phyloP scores from a whole-genome alignment of 768 basidiomycete species.

The Agrocybe pediades region DNA sequence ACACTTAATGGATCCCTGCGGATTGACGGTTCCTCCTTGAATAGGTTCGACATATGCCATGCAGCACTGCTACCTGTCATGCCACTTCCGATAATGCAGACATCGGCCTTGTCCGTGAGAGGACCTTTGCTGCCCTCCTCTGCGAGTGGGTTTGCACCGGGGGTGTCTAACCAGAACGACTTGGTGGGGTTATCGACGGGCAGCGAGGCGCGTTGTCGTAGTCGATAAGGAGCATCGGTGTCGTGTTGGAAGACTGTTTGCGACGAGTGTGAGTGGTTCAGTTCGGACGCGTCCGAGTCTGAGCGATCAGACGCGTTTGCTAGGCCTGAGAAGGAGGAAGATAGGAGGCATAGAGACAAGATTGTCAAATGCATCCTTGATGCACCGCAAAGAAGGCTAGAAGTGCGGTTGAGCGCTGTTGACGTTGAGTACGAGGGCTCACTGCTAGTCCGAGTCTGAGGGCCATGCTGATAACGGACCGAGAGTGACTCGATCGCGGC shows the following conservation, averaged over 20 bases:
- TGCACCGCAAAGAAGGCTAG: no score
- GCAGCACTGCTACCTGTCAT: conserved; percentile 77
- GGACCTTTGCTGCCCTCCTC: conserved; percentile 62
- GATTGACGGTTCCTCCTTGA: not conserved
- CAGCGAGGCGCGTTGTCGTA: conserved; percentile 19
- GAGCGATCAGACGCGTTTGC: no score
- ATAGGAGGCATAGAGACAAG: no score
- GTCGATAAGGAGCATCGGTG: not conserved
- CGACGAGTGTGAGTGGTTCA: no score
- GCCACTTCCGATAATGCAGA: conserved; percentile 80
- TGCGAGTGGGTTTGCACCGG: conserved; percentile 67
- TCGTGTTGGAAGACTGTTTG: not conserved
- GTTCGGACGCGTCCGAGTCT: no score
- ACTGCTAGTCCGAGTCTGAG: no score
- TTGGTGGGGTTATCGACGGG: conserved; percentile 67
- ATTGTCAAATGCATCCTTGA: no score
- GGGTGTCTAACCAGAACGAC: conserved; percentile 72
- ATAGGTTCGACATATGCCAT: conserved; percentile 55
- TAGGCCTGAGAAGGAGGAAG: no score
- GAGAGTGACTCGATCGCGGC: no score
- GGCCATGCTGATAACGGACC: no score
- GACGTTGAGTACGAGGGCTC: no score
- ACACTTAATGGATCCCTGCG: conserved; percentile 21
- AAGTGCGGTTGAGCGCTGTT: no score
- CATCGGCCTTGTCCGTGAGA: conserved; percentile 62